A percentile compares a stretch with the other conserved stretches of the same genome.
These are phyloP conservation scores for Rhizoclosmatium globosum DNA, from an alignment of 192 early-diverging fungal species.

Conservation along the genomic window DNA sequence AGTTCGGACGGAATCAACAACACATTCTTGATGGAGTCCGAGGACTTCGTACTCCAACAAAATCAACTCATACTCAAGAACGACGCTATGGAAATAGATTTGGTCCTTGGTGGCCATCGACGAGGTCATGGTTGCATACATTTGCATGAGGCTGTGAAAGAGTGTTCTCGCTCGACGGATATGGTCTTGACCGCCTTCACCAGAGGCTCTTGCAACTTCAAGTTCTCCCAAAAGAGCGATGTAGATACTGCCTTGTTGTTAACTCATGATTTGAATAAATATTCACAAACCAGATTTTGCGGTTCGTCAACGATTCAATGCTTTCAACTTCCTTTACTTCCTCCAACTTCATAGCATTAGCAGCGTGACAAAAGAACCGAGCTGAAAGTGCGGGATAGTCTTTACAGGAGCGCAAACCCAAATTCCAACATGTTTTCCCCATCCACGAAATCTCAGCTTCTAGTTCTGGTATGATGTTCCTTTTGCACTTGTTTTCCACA, in stretches of 20 bases:
- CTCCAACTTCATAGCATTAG: neutral
- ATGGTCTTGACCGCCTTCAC: constrained; percentile 19
- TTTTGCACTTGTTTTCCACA: no score
- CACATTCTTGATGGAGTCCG: neutral
- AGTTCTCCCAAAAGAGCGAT: constrained; percentile 17
- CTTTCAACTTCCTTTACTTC: neutral
- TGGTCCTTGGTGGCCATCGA: no score
- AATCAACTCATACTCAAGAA: constrained; percentile 28
- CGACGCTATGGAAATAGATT: constrained; percentile 16
- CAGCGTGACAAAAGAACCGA: constrained; percentile 23
- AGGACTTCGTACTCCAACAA: constrained; percentile 25
- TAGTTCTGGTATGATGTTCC: no score
- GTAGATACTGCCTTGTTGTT: no score
- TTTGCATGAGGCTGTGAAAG: no score
- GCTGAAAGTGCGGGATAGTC: neutral
- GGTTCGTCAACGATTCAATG: constrained; percentile 9
- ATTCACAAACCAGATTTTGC: constrained; percentile 30
- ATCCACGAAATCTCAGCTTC: constrained; percentile 25
- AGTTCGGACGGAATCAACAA: constrained; percentile 7
- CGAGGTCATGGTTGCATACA: no score
- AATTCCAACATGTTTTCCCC: constrained; percentile 30
- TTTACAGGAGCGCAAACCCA: neutral
- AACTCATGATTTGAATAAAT: no score
- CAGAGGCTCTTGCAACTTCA: constrained; percentile 8
- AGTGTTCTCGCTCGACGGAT: neutral